Evolutionary conservation across 331 rosid species (phyloP).

Genomic region (Telfairia occidentalis): DNA sequence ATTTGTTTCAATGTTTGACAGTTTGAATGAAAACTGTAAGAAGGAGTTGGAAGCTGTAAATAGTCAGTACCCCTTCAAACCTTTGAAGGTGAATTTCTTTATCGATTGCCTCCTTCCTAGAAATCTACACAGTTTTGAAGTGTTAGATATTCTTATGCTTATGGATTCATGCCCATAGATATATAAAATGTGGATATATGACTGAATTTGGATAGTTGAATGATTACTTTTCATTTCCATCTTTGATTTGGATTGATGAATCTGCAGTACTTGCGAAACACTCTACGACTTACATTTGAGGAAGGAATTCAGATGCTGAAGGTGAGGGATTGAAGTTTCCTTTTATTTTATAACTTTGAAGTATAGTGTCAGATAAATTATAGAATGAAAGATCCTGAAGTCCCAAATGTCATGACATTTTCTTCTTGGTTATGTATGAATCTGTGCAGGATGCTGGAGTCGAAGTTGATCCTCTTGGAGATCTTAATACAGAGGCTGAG

Average conservation of each 20-base stretch:
- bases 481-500: slow-evolving; percentile 79
- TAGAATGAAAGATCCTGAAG: background rate
- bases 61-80: slow-evolving; percentile 80
- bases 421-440: background rate
- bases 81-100: slow-evolving; percentile 50
- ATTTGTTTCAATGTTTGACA: slow-evolving; percentile 67
- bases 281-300: slow-evolving; percentile 73
- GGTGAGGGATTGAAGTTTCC: slow-evolving; percentile 29
- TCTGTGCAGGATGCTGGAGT: slow-evolving; percentile 65
- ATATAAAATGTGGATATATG: background rate
- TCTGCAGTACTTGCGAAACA: slow-evolving; percentile 71
- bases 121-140: background rate
- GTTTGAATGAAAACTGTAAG: slow-evolving; percentile 47
- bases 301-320: slow-evolving; percentile 93
- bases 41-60: slow-evolving; percentile 70
- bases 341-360: background rate
- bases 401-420: background rate
- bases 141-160: background rate
- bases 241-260: background rate
- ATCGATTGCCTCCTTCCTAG: background rate
- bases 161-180: background rate
- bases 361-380: background rate
- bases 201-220: background rate
- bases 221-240: background rate
- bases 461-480: slow-evolving; percentile 79